Conservation (phyloP, 148 eudicot species). For the Spergularia marina region DNA sequence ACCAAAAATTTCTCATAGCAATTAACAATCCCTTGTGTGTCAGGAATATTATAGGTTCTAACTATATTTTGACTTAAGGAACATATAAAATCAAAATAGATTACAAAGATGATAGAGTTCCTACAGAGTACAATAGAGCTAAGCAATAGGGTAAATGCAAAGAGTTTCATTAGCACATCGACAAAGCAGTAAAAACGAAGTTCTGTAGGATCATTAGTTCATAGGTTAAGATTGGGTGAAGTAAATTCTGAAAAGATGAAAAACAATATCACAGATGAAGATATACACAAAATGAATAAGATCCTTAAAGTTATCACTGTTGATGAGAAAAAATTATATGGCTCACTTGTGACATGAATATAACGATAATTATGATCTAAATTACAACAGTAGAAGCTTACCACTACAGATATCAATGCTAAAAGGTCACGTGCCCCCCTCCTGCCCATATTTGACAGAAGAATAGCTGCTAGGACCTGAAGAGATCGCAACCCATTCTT, state of each 20-base stretch:
- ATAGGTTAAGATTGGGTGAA: not conserved
- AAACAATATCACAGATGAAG: not conserved
- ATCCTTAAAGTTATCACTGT: not conserved
- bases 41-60: no score
- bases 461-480: constrained; percentile 80
- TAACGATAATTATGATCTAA: not conserved
- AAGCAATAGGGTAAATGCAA: no score
- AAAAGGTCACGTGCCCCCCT: constrained; percentile 77
- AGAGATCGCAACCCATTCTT: constrained; percentile 76
- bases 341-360: not conserved
- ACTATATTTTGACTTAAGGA: no score
- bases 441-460: constrained; percentile 81
- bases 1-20: not conserved
- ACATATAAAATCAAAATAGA: no score
- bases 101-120: no score
- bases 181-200: not conserved
- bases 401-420: constrained; percentile 73
- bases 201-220: not conserved
- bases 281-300: not conserved
- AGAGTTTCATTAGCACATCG: no score
- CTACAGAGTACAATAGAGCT: no score
- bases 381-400: constrained; percentile 30
- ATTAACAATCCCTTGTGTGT: no score
- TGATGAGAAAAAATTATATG: not conserved
- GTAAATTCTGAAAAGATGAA: not conserved